Base-by-base conservation (phyloP, 176 grass and related monocot genomes). In the Triticum dicoccoides region DNA sequence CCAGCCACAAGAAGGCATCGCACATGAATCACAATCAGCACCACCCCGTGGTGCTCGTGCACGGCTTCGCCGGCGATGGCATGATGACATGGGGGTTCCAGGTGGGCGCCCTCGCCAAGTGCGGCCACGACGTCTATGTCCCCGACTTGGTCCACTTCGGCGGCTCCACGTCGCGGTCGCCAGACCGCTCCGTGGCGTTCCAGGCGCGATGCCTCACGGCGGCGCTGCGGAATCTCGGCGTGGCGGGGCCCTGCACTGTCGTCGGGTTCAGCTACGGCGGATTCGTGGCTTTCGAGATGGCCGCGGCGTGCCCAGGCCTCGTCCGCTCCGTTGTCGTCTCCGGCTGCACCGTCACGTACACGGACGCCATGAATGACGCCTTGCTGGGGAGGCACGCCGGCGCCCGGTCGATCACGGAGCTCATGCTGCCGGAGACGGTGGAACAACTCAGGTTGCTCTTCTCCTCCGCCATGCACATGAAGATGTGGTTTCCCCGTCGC, bases 221-320 rank as follows among this genome's bases (percentile, higher is more conserved):
- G 3, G 92, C 86, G 37, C 81, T 89, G 9, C 49, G 23, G 11
- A 5, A 44, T 21, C 63, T 94, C 5, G 80, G 86, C n/a, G 86
- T 94, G 76, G 54, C 85, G 83, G 42, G 25, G 34, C 44, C 44
- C 44, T 91, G 83, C 83, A 76, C 84, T 3, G 89, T 45, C 0
- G 92, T 94, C 3, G 89, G 86, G 20, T 91, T 94, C 80, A 91
- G 89, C 89, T 94, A 91, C 82, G 83, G 89, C 5, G 92, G 89
- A 8, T 30, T 91, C 27, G 87, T 94, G 83, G 83, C 89, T 35
- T 91, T 94, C 47, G 62, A 66, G 78, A 89, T 94, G 92, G 86
- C 86, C 17, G 80, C 84, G 64, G 54, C 54, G 63, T 34, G 56
- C 65, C 92, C 86, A 34, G 69, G 41, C 1, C 76, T 89, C 6